Conservation (phyloP, 2,329 filamentous ascomycete genomes). For the Cladosporium sp. region DNA sequence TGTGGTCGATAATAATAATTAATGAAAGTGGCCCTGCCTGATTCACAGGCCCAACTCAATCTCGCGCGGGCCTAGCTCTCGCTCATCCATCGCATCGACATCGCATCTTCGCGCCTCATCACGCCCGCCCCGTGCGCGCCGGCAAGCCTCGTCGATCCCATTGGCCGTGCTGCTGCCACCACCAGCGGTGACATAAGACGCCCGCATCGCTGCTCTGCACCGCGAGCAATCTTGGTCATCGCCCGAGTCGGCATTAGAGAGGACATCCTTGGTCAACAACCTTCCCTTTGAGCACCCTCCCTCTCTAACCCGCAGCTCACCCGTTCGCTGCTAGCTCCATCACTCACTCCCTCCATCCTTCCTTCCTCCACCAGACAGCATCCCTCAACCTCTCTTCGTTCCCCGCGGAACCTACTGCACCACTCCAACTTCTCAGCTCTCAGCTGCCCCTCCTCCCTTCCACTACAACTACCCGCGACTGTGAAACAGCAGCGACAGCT, state of each 20-base stretch:
- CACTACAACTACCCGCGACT: background rate
- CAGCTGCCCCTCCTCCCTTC: constrained; percentile 8
- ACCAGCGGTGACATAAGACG: constrained; percentile 9
- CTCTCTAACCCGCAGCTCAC: background rate
- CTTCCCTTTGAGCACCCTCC: too few species aligned
- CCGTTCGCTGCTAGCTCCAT: background rate
- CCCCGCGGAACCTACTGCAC: background rate
- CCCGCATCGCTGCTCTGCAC: constrained; percentile 2
- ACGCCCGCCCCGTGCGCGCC: background rate
- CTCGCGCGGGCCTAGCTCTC: background rate
- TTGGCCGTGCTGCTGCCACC: background rate
- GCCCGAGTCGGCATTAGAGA: background rate
- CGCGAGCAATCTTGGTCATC: constrained; percentile 8
- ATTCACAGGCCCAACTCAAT: background rate
- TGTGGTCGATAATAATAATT: background rate
- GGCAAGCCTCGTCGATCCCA: background rate
- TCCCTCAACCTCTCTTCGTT: background rate
- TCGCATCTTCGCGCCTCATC: background rate
- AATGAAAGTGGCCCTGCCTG: background rate
- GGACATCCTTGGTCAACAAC: too few species aligned
- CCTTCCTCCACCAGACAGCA: background rate
- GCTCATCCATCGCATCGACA: background rate
- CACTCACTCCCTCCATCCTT: background rate
- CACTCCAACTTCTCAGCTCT: background rate
- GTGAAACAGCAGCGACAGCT: constrained; percentile 4